phyloP scores from a whole-genome alignment of 768 basidiomycete genomes.

The Kwoniella pini region DNA sequence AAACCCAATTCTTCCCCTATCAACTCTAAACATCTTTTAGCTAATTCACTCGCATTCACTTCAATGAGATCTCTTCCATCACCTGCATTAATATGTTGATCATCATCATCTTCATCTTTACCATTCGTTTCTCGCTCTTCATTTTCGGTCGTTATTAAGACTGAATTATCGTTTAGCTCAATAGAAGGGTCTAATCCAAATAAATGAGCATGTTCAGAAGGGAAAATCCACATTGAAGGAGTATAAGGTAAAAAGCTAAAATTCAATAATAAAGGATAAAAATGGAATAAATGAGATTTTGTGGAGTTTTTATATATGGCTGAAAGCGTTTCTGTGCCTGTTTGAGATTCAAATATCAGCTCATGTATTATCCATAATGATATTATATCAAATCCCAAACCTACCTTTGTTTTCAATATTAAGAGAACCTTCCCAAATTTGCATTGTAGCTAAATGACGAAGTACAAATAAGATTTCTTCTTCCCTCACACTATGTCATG shows the following conservation, averaged over 20 bases:
- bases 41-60: slow-evolving; percentile 40
- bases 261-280: slow-evolving; percentile 76
- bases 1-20: slow-evolving; percentile 44
- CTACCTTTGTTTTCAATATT: slow-evolving; percentile 57
- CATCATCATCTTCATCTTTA: not conserved
- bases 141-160: not conserved
- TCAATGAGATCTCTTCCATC: slow-evolving; percentile 46
- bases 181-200: slow-evolving; percentile 19
- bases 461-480: slow-evolving; percentile 86
- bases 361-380: not conserved
- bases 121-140: not conserved
- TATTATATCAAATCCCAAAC: slow-evolving; percentile 22
- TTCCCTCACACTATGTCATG: slow-evolving; percentile 68
- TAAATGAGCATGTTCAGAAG: slow-evolving; percentile 32
- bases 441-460: slow-evolving; percentile 69
- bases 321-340: slow-evolving; percentile 60
- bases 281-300: slow-evolving; percentile 82
- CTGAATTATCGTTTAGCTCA: not conserved
- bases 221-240: slow-evolving; percentile 67
- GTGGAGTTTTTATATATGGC: slow-evolving; percentile 74
- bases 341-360: not conserved
- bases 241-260: slow-evolving; percentile 71
- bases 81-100: slow-evolving; percentile 32
- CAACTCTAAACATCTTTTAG: slow-evolving; percentile 40
- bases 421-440: slow-evolving; percentile 52